These are phyloP conservation scores for Amborella trichopoda DNA, from an alignment of 164 flowering plant species.

Conservation along the genomic window DNA sequence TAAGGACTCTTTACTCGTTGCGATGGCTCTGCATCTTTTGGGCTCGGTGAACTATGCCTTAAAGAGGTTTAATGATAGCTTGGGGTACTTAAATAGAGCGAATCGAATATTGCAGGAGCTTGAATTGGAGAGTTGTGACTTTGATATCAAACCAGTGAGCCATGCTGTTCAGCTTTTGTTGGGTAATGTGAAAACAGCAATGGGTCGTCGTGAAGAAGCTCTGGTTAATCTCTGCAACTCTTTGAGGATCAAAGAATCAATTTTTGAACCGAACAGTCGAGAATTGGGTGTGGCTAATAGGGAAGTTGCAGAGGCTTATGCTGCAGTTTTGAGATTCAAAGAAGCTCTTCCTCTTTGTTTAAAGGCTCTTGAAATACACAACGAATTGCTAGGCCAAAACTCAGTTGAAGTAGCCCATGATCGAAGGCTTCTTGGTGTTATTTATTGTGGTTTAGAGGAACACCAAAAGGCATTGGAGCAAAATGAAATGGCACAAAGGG, in stretches of 20 bases:
- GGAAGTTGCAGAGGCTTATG: conserved; percentile 71
- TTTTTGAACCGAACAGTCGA: conserved; percentile 44
- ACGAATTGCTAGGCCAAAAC: conserved; percentile 37
- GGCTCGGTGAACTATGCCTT: conserved; percentile 58
- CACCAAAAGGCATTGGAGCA: conserved; percentile 80
- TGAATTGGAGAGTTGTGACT: conserved; percentile 33
- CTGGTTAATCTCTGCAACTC: conserved; percentile 46
- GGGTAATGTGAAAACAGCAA: conserved; percentile 65
- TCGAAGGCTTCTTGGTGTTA: conserved; percentile 68
- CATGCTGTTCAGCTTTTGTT: conserved; percentile 63
- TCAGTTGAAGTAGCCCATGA: conserved; percentile 90
- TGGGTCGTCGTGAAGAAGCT: conserved; percentile 89
- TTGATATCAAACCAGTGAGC: conserved; percentile 46
- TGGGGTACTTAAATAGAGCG: conserved; percentile 64
- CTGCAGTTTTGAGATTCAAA: conserved; percentile 62
- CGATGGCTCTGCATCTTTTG: conserved; percentile 73
- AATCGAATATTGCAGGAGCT: conserved; percentile 45
- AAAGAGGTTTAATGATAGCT: conserved; percentile 60
- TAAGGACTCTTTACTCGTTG: conserved; percentile 37
- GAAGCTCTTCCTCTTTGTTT: conserved; percentile 64
- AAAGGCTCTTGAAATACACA: conserved; percentile 74
- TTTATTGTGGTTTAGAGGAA: conserved; percentile 79
- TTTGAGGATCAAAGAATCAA: conserved; percentile 62
- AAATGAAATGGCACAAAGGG: conserved; percentile 54
- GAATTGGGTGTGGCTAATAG: conserved; percentile 68